Conservation (phyloP, 2,329 filamentous ascomycete genomes). For the Reticulascus tulasneorum region DNA sequence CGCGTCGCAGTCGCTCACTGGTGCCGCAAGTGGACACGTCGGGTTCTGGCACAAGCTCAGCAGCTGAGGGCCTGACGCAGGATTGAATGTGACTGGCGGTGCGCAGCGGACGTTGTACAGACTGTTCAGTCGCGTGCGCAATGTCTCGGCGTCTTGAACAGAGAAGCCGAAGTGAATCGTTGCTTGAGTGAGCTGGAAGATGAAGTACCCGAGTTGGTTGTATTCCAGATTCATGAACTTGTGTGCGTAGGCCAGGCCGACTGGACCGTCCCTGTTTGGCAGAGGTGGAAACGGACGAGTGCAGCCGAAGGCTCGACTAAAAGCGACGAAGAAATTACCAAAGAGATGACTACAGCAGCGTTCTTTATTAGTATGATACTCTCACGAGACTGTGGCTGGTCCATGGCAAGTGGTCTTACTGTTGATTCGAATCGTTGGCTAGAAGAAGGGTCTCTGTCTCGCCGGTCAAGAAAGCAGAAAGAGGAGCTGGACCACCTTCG, state of each 20-base stretch:
- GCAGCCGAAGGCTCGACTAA: constrained; percentile 23
- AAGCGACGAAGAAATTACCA: constrained; percentile 23
- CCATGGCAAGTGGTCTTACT: constrained; percentile 16
- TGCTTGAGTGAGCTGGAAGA: constrained; percentile 22
- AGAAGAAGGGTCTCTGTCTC: constrained; percentile 16
- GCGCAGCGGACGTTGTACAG: constrained; percentile 25
- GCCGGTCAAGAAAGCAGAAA: constrained; percentile 20
- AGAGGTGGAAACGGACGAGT: constrained; percentile 16
- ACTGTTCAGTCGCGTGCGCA: constrained; percentile 19
- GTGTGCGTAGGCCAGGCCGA: constrained; percentile 25
- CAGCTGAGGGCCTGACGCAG: constrained; percentile 15
- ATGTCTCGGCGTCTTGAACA: constrained; percentile 17
- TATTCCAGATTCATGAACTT: constrained; percentile 28
- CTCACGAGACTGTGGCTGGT: neutral
- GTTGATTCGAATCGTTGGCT: constrained; percentile 22
- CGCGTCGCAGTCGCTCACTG: constrained; percentile 20
- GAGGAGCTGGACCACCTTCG: constrained; percentile 21
- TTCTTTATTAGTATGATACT: neutral
- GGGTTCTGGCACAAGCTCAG: constrained; percentile 22
- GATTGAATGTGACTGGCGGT: constrained; percentile 10
- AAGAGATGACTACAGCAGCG: constrained; percentile 25
- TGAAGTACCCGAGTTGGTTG: constrained; percentile 24
- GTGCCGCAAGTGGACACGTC: constrained; percentile 22
- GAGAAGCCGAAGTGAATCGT: constrained; percentile 23
- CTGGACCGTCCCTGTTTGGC: constrained; percentile 10